Evolutionary conservation across 2,329 filamentous ascomycete species (phyloP), one percentile per base, ranked within the genome.

Genomic region (Claviceps spartinae): DNA sequence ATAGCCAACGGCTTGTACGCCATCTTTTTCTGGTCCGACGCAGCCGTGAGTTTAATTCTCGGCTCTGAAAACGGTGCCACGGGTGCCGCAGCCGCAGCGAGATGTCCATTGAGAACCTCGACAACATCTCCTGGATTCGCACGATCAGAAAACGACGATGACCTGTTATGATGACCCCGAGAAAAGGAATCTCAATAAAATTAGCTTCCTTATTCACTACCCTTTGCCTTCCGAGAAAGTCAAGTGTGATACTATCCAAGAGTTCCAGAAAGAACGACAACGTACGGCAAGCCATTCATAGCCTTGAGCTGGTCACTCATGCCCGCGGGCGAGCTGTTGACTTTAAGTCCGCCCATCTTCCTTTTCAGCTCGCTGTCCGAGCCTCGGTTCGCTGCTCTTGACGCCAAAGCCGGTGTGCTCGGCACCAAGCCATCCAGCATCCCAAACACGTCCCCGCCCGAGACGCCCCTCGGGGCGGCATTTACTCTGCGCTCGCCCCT

Each of bases 1-100:
- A 97, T 95, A 2, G 88, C 85, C 75, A 97, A 83, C 2, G 89
- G 87, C 63, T 90, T 93, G 69, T 97, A 98, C 1, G 75, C 81
- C 59, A 96, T 84, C 65, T 95, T 96, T 65, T 90, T 89, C 62
- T 88, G 78, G 64, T 97, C 91, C 1, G 88, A 91, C 54, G 87
- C 86, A 2, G 88, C 86, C 5, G 84, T 90, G 20, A 95, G 76
- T 63, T 86, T 90, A 65, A 97, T 82, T 49, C 93, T 85, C 16
- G 88, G 64, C 65, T 93, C 86, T 11, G 81, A 65, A 57, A 82
- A 87, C 1, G 85, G 84, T 36, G 83, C 82, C 24, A 86, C 77
- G 2, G 85, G 86, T 1, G 84, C 72, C 47, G 88, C 82, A 34
- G 85, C 73, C 1, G 81, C 69, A 14, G 76, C 65, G 34, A 95